Evolutionary conservation across 2,329 filamentous ascomycete species (phyloP).

Genomic region (Cladophialophora psammophila): DNA sequence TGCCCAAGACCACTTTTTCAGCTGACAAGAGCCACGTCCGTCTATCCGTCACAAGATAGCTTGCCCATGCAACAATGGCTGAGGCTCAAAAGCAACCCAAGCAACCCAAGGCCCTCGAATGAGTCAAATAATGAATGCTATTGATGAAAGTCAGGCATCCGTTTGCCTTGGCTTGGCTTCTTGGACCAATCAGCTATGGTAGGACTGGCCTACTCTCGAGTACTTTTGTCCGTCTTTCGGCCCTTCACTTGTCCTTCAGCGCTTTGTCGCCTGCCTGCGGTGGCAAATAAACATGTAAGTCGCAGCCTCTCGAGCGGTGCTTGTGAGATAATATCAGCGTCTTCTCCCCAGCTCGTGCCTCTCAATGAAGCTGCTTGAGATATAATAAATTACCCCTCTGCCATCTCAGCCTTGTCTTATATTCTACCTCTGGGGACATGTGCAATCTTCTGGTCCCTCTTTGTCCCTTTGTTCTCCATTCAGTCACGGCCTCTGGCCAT

Average conservation of each 20-base stretch:
- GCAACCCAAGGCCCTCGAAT: not conserved
- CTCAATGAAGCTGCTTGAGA: not conserved
- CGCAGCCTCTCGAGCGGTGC: constrained; percentile 1
- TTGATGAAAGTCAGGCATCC: constrained; percentile 12
- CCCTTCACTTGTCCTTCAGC: constrained; percentile 7
- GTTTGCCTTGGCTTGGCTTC: constrained; percentile 19
- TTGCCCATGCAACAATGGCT: not conserved
- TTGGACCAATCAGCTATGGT: constrained; percentile 23
- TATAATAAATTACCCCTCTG: not conserved
- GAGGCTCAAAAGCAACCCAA: constrained; percentile 3
- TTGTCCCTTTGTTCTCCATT: constrained; percentile 31
- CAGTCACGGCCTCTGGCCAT: constrained; percentile 9
- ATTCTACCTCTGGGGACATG: constrained; percentile 12
- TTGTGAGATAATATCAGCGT: not conserved
- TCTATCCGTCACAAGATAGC: not conserved
- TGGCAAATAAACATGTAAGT: constrained; percentile 13
- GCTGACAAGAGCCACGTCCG: not conserved
- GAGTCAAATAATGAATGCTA: not conserved
- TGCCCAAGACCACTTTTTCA: constrained; percentile 2
- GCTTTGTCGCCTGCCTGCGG: not conserved
- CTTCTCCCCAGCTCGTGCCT: not conserved
- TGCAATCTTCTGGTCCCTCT: constrained; percentile 29
- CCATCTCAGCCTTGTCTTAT: constrained; percentile 16
- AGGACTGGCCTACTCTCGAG: constrained; percentile 2
- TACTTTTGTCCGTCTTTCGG: constrained; percentile 10